Base-by-base conservation (phyloP, 164 flowering plant species). In the Pachysandra terminalis region DNA sequence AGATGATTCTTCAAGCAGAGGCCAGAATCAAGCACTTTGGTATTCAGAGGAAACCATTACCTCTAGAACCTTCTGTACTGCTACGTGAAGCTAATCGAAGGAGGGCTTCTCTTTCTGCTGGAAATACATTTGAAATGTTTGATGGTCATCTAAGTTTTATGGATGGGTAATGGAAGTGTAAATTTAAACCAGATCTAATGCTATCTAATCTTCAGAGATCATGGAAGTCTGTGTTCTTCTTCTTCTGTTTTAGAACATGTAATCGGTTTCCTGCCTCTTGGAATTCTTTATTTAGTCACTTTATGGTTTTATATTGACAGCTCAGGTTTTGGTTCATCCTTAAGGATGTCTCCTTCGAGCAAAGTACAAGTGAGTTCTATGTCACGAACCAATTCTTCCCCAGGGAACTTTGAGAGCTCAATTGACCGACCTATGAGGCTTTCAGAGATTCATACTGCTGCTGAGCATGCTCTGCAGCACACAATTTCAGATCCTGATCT, bases 51-150 rank as follows among this genome's bases (percentile, higher is more conserved):
- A 95, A 89, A 68, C 89, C 86, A 32, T 74, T 95, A 78, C 99
- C 99, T 70, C 87, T 95, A 64, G 97, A 90, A 80, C 99, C 99
- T 73, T 83, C 94, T 59, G 66, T 85, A 48, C 96, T 95, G 61
- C 79, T 95, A 67, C 89, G 97, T 35, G 99, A 92, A 77, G 99
- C 99, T 65, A 95, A 95, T 71, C 79, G 98, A 24, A 82, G 99
- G 66, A 90, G 99, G 75, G 99, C 97, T 78, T 92, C 99, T 69
- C 89, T 92, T 66, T 92, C 98, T 71, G 94, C 85, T 72, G 99
- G 98, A 75, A 92, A 95, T 82, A 72, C 81, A 80, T 75, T 70
- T 72, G 99, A 95, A 80, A 74, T 90, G 73, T 75, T 86, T 71
- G 94, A 90, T 65, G 81, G 87, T 69, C 87, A 82, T 45, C 74